Base-by-base conservation (phyloP, 2,329 filamentous ascomycete genomes). In the Colletotrichum sp. region DNA sequence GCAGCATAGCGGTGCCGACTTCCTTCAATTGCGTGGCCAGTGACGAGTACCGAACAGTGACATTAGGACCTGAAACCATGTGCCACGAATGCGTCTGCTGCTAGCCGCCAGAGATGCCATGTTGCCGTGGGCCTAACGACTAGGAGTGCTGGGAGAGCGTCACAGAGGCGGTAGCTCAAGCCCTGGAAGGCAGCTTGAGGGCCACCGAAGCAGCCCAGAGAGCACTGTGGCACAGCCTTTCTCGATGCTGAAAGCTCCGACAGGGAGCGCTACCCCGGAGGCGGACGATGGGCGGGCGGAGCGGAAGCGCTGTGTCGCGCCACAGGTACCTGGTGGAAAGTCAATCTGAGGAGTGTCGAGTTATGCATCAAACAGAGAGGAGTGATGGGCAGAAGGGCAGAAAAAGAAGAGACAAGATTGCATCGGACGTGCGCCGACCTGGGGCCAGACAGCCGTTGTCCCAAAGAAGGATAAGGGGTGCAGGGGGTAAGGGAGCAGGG, bases 1-100 rank as follows among this genome's bases (percentile, higher is more conserved):
- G 27, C 9, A n/a, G 55, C 25, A 25, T 52, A 70, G 68, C 68
- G 36, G 57, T 70, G 68, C 68, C 68, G 68, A 70, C 27, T 62
- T 70, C 68, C 68, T 32, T 63, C 30, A 22, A 63, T 49, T 65
- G 65, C 73, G 73, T 70, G 70, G 70, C 72, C 64, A 61, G 29
- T 69, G 64, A 76, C 73, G 73, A 76, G 30, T 69, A 29, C 49
- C 19, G 13, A 30, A 49, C 19, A 65, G 57, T 57, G 29, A 64
- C 70, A 57, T 22, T 71, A 64, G 44, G 62, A 71, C 72, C 71
- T 76, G 73, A 73, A 69, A 76, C 73, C 29, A 8, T 30, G 22
- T 32, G 27, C 70, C 57, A 36, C 36, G 30, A 73, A 73, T 30
- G 39, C 63, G 36, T 49, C n/a, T 61, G 44, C 32, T 69, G 70